Conservation (phyloP, 257 asterid genomes). For the Scutellaria minor region DNA sequence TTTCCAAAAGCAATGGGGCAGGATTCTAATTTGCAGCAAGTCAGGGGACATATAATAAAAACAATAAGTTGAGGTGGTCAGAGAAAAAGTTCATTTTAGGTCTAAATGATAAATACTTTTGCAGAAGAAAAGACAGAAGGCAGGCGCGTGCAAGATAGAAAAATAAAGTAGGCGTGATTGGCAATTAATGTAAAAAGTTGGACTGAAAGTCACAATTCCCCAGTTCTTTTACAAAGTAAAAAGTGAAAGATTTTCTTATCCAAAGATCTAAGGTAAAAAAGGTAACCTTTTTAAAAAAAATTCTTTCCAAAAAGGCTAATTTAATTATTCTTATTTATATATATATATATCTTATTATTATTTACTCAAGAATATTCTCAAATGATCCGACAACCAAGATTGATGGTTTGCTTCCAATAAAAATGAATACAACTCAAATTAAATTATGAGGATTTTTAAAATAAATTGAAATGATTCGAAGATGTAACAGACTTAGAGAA, state of each 20-base stretch:
- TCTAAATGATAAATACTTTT: not conserved
- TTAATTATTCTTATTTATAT: not conserved
- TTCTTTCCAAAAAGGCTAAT: not conserved
- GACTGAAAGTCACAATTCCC: conserved; percentile 11
- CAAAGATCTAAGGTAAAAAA: conserved; percentile 2
- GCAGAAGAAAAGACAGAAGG: conserved; percentile 28
- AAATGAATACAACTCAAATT: too few species aligned
- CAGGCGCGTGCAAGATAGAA: conserved; percentile 34
- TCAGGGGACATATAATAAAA: conserved; percentile 4
- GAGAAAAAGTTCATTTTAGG: not conserved
- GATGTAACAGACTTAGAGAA: too few species aligned
- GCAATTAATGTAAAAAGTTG: conserved; percentile 56
- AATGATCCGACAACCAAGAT: too few species aligned
- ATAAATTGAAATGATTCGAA: too few species aligned
- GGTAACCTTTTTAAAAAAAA: not conserved
- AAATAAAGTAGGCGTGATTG: conserved; percentile 40
- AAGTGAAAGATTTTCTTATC: conserved; percentile 19
- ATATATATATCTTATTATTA: too few species aligned
- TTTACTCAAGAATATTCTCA: too few species aligned
- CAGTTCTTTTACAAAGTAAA: conserved; percentile 24
- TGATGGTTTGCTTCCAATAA: too few species aligned
- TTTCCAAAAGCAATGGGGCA: not conserved
- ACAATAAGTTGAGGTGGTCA: not conserved
- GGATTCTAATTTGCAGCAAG: not conserved
- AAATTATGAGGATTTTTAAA: too few species aligned